Evolutionary conservation across 2,329 filamentous ascomycete genomes (phyloP).

Genomic region (Shiraia bambusicola): DNA sequence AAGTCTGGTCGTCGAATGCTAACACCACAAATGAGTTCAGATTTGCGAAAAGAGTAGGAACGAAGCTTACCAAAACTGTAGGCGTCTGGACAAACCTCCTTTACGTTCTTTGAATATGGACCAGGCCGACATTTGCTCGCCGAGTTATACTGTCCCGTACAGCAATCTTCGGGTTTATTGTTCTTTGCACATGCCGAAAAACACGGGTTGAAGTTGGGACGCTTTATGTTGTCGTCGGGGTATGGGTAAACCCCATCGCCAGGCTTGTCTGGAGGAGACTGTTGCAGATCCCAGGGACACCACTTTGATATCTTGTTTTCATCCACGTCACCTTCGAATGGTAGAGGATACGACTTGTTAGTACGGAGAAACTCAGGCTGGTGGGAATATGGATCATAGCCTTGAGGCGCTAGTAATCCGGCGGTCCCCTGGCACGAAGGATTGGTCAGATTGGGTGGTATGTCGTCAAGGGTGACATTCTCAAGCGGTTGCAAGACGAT

Average conservation of each 20-base stretch:
- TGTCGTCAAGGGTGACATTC: conserved; percentile 60
- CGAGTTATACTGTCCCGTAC: conserved; percentile 67
- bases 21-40: conserved; percentile 2
- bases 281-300: conserved; percentile 80
- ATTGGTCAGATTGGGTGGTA: conserved; percentile 76
- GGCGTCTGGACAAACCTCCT: conserved; percentile 77
- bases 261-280: conserved; percentile 66
- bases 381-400: conserved; percentile 55
- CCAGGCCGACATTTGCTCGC: conserved; percentile 66
- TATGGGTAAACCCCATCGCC: conserved; percentile 78
- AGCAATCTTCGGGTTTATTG: conserved; percentile 69
- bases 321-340: conserved; percentile 63
- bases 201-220: conserved; percentile 75
- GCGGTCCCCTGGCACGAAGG: conserved; percentile 73
- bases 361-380: conserved; percentile 58
- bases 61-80: conserved; percentile 70
- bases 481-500: conserved; percentile 55
- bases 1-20: conserved; percentile 60
- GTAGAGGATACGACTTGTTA: conserved; percentile 66
- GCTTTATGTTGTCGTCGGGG: conserved; percentile 70
- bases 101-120: conserved; percentile 68
- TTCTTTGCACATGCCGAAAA: conserved; percentile 73
- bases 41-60: conserved; percentile 2
- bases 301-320: conserved; percentile 62
- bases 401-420: conserved; percentile 55